Conservation (phyloP, 352 stramenopile genomes). For the Plasmopara viticola region DNA sequence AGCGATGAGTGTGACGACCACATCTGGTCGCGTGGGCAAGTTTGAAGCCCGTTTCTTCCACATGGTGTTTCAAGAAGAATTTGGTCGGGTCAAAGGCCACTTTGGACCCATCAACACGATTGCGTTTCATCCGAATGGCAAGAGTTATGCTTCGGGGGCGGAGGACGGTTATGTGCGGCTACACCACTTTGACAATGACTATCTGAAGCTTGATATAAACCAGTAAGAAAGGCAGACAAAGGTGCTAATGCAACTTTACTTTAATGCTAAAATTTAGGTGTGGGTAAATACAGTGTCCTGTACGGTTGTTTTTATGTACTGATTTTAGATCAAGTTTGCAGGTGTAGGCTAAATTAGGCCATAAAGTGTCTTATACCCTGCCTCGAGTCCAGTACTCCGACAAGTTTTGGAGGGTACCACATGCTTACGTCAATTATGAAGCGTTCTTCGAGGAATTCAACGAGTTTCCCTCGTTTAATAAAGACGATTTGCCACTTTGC, state of each 20-base stretch:
- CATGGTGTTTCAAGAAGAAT: slow-evolving; percentile 98
- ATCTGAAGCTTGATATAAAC: slow-evolving; percentile 77
- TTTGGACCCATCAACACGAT: slow-evolving; percentile 99
- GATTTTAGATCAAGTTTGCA: too few species aligned
- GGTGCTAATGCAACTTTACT: too few species aligned
- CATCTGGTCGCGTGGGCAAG: slow-evolving; percentile 88
- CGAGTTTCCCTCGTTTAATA: neutral
- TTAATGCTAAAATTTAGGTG: too few species aligned
- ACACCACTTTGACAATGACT: slow-evolving; percentile 97
- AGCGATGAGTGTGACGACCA: slow-evolving; percentile 97
- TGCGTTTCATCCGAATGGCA: slow-evolving; percentile 96
- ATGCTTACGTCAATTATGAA: neutral
- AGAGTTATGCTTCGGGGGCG: slow-evolving; percentile 96
- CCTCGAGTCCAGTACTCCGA: neutral
- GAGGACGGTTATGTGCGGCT: slow-evolving; percentile 98
- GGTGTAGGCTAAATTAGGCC: too few species aligned
- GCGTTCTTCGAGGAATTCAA: too few species aligned
- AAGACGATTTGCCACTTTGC: slow-evolving; percentile 5
- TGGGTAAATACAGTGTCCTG: too few species aligned
- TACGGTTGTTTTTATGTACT: too few species aligned
- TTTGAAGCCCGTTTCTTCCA: slow-evolving; percentile 98
- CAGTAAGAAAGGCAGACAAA: slow-evolving; percentile 12
- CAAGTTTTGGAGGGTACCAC: slow-evolving; percentile 13
- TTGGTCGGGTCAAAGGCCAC: slow-evolving; percentile 97
- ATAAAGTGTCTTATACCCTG: slow-evolving; percentile 7